Evolutionary conservation across 495 filamentous ascomycete genomes (phyloP).

Genomic region (Cetradonia linearis): DNA sequence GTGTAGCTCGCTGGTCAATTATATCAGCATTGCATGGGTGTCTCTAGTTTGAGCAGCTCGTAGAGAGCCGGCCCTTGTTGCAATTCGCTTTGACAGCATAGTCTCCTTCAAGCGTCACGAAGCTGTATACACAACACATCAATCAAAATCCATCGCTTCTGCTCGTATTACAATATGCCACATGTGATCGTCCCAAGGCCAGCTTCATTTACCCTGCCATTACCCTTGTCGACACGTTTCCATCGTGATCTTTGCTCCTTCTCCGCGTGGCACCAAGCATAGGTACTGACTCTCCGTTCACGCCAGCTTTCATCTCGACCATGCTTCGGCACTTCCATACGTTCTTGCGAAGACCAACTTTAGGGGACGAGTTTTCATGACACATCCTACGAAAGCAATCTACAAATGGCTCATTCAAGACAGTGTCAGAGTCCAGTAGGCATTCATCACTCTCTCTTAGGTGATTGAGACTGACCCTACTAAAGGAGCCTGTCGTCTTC

Average conservation of each 20-base stretch:
- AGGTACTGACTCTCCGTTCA: constrained; percentile 18
- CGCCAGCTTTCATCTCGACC: constrained; percentile 88
- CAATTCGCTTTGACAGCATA: background rate
- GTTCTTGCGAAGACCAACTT: constrained; percentile 97
- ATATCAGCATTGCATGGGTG: background rate
- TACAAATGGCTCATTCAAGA: constrained; percentile 99
- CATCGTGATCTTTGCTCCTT: constrained; percentile 13
- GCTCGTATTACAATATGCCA: constrained; percentile 4
- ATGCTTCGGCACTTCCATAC: constrained; percentile 91
- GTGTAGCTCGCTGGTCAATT: background rate
- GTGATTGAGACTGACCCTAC: background rate
- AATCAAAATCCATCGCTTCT: constrained; percentile 12
- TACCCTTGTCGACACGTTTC: constrained; percentile 1
- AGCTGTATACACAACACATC: constrained; percentile 15
- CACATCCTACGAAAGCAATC: constrained; percentile 95
- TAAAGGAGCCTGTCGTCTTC: constrained; percentile 57
- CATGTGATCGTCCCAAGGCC: background rate
- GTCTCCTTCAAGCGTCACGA: background rate
- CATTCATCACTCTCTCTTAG: background rate
- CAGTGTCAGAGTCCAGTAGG: constrained; percentile 70
- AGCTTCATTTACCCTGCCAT: background rate
- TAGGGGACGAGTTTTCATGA: constrained; percentile 95
- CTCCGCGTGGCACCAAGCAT: constrained; percentile 7
- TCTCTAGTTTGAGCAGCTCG: background rate
- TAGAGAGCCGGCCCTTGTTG: background rate